Percentiles rank a stretch among this genome's conserved stretches.
phyloP scores from a whole-genome alignment of 768 basidiomycete genomes.

The Naganishia friedmannii region DNA sequence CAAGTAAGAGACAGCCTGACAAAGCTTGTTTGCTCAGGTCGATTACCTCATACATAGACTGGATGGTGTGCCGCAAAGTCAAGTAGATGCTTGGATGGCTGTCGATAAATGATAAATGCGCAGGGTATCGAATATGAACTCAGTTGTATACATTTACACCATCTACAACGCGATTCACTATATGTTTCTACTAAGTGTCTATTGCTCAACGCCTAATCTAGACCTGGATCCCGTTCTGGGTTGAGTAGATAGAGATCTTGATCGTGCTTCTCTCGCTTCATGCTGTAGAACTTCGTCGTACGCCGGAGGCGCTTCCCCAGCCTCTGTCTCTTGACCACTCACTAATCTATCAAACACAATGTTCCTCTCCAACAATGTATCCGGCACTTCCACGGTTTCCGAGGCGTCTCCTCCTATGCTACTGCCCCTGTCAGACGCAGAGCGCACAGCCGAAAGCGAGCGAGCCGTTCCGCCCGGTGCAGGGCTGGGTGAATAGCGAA shows the following conservation, averaged over 20 bases:
- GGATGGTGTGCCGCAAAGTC: conserved; percentile 75
- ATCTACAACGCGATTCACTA: conserved; percentile 3
- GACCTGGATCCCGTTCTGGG: conserved; percentile 17
- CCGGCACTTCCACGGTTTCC: conserved; percentile 32
- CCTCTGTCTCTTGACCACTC: conserved; percentile 73
- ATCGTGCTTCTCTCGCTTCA: conserved; percentile 22
- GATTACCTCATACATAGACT: conserved; percentile 90
- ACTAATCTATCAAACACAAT: conserved; percentile 73
- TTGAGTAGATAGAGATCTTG: conserved; percentile 29
- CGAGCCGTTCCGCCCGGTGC: conserved; percentile 8
- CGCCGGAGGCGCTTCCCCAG: conserved; percentile 80
- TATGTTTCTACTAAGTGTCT: conserved; percentile 2
- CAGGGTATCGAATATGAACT: neutral
- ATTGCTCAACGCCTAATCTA: conserved; percentile 12
- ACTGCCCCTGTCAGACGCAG: conserved; percentile 10
- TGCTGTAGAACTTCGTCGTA: conserved; percentile 56
- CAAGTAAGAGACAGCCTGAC: neutral
- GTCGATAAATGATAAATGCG: neutral
- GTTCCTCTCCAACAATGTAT: conserved; percentile 51
- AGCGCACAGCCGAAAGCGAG: conserved; percentile 18
- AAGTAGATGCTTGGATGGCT: conserved; percentile 65
- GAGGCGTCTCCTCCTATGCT: conserved; percentile 16
- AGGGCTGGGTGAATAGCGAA: conserved; percentile 21
- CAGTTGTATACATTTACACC: conserved; percentile 6
- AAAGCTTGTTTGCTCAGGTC: conserved; percentile 60